phyloP scores from a whole-genome alignment of 768 basidiomycete genomes.

The Candolleomyces aberdarensis region DNA sequence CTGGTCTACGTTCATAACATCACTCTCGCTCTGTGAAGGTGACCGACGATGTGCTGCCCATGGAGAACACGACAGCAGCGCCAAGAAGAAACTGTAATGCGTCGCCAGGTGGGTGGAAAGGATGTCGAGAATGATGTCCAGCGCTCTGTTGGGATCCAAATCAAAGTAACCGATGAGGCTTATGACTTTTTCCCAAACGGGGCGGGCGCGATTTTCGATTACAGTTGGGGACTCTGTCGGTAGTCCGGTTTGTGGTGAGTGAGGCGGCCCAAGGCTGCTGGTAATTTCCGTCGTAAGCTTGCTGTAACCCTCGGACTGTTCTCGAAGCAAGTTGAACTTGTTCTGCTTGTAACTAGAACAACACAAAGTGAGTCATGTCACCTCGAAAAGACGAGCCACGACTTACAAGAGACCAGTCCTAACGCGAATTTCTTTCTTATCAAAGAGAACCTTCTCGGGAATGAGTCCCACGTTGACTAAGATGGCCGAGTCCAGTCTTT shows the following conservation, averaged over 20 bases:
- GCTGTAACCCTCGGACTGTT: conserved; percentile 97
- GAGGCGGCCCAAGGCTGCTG: conserved; percentile 70
- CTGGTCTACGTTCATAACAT: conserved; percentile 36
- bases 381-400: not conserved
- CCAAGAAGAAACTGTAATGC: conserved; percentile 87
- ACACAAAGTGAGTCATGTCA: conserved; percentile 1
- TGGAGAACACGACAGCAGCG: conserved; percentile 81
- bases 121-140: conserved; percentile 92
- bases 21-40: conserved; percentile 23
- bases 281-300: conserved; percentile 85
- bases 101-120: conserved; percentile 77
- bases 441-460: conserved; percentile 59
- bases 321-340: conserved; percentile 96
- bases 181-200: conserved; percentile 81
- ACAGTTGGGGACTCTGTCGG: conserved; percentile 56
- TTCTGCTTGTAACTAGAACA: conserved; percentile 88
- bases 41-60: conserved; percentile 65
- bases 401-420: conserved; percentile 82
- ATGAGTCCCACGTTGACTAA: conserved; percentile 66
- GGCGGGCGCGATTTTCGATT: conserved; percentile 62
- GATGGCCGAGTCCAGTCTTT: conserved; percentile 68
- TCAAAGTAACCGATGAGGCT: conserved; percentile 95
- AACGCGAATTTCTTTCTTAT: conserved; percentile 78
- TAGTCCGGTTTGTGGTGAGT: conserved; percentile 62
- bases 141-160: conserved; percentile 88